These are phyloP conservation scores for Backusella tarrabulga DNA, from an alignment of 192 early-diverging fungal species.

Conservation along the genomic window DNA sequence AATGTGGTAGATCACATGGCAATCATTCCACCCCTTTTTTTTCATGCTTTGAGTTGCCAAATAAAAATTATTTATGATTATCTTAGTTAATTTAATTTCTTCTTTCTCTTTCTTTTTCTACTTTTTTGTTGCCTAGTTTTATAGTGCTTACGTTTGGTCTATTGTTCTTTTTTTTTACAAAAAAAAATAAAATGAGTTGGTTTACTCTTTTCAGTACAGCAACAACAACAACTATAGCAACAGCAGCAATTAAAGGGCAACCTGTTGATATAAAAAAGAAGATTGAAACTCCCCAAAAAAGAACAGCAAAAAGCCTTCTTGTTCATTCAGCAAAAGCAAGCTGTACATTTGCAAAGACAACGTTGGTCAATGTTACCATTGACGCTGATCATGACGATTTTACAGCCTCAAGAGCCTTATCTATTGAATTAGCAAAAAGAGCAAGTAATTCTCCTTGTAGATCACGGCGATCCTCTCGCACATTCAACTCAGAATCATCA, in stretches of 20 bases:
- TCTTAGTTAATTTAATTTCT: background rate
- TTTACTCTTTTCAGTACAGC: background rate
- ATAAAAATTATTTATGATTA: background rate
- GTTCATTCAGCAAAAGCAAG: background rate
- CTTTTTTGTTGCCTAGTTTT: background rate
- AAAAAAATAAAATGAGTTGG: background rate
- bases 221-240: background rate
- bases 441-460: background rate
- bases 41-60: background rate
- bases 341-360: background rate
- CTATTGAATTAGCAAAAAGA: constrained; percentile 18
- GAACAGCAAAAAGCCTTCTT: background rate
- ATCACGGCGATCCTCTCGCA: background rate
- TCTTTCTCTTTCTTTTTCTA: background rate
- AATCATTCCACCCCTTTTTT: background rate
- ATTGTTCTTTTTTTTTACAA: background rate
- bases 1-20: background rate
- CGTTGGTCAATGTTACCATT: background rate
- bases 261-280: background rate
- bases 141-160: background rate
- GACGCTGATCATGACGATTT: background rate
- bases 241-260: background rate
- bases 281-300: background rate
- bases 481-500: background rate
- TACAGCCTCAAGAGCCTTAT: background rate